Evolutionary conservation across 202 grass and related monocot genomes (phyloP).

Genomic region (Schoenoplectus tabernaemontani): DNA sequence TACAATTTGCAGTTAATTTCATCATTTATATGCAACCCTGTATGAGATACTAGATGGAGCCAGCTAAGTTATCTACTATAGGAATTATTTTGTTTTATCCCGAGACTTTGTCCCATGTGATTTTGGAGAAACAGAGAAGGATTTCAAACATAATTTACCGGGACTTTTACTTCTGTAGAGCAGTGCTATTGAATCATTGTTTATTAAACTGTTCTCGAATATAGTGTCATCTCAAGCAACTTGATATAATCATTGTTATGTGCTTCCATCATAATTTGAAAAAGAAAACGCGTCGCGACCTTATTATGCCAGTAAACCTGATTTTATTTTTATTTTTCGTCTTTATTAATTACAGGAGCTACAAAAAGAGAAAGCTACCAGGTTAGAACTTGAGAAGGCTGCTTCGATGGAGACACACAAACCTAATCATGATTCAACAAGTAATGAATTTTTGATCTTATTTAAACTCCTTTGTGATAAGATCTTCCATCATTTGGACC

Average conservation of each 20-base stretch:
- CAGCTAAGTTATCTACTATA: not conserved
- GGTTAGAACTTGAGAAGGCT: constrained; percentile 69
- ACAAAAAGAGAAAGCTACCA: constrained; percentile 71
- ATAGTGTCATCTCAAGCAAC: no score
- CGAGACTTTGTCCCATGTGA: not conserved
- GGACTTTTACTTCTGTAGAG: not conserved
- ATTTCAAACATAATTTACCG: not conserved
- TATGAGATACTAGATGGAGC: not conserved
- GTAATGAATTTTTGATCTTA: constrained; percentile 34
- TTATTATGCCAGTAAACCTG: not conserved
- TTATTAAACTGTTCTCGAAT: no score
- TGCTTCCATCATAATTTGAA: no score
- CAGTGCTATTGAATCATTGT: no score
- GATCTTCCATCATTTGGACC: not conserved
- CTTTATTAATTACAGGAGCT: no score
- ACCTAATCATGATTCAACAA: constrained; percentile 56
- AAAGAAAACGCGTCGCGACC: not conserved
- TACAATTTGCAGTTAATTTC: not conserved
- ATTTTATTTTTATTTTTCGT: constrained; percentile 1
- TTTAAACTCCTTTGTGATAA: constrained; percentile 1
- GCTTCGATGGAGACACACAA: constrained; percentile 47
- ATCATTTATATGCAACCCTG: not conserved
- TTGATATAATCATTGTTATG: no score
- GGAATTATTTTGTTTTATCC: not conserved
- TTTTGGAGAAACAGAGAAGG: not conserved